phyloP scores from a whole-genome alignment of 177 flowering plant genomes.

The Telopea speciosissima region DNA sequence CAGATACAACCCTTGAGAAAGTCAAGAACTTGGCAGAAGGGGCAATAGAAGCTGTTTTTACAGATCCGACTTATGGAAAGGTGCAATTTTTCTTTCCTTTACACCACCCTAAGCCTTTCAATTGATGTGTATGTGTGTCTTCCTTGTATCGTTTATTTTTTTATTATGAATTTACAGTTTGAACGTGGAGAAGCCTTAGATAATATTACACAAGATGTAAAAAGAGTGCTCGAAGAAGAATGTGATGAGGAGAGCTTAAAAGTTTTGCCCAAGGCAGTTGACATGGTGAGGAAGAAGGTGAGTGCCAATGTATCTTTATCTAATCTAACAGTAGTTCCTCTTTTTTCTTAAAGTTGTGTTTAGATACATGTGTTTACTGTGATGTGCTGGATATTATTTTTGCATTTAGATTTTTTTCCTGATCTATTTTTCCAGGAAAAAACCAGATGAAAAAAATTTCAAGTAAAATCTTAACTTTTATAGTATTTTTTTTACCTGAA shows the following conservation, averaged over 20 bases:
- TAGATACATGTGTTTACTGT: no score
- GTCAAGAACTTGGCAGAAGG: conserved; percentile 56
- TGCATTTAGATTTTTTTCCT: no score
- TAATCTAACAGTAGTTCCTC: no score
- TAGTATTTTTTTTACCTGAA: no score
- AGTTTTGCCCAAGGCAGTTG: conserved; percentile 76
- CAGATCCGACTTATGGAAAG: conserved; percentile 94
- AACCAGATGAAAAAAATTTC: no score
- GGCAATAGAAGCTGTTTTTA: conserved; percentile 76
- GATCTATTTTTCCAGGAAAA: no score
- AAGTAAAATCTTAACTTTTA: no score
- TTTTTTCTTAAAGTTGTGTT: no score
- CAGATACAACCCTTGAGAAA: conserved; percentile 61
- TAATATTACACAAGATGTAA: conserved; percentile 77
- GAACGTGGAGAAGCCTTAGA: conserved; percentile 97
- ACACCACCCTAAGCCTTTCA: neutral
- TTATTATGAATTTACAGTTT: conserved; percentile 51
- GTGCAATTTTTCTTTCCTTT: conserved; percentile 24
- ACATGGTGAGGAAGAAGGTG: conserved; percentile 85
- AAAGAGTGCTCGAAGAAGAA: conserved; percentile 69
- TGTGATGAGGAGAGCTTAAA: conserved; percentile 82
- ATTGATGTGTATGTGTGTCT: neutral
- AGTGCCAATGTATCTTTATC: conserved; percentile 2
- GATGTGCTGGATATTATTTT: no score
- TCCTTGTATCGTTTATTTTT: neutral